A percentile compares a stretch with the other conserved stretches of the same genome.
These are phyloP conservation scores for Hypoxylon sp. DNA, from an alignment of 2,329 filamentous ascomycete genomes.

Conservation along the genomic window DNA sequence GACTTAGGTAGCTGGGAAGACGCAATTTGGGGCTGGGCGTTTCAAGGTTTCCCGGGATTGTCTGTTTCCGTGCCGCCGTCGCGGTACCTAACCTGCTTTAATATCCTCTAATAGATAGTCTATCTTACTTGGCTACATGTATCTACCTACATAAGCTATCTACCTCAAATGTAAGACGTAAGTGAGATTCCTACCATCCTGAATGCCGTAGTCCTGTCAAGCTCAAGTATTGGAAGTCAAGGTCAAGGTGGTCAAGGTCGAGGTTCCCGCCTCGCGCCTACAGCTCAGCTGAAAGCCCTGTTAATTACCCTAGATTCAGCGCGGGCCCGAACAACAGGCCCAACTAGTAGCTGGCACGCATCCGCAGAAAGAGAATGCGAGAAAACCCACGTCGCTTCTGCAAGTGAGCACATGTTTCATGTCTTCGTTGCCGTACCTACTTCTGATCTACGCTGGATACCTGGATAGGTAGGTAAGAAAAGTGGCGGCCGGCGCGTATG, in stretches of 20 bases:
- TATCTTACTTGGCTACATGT: neutral
- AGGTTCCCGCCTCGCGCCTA: slow-evolving; percentile 14
- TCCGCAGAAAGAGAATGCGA: neutral
- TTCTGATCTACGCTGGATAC: neutral
- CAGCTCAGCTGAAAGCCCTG: slow-evolving; percentile 17
- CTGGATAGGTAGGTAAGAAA: neutral
- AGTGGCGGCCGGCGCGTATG: slow-evolving; percentile 32
- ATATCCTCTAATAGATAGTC: neutral
- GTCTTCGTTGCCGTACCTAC: slow-evolving; percentile 11
- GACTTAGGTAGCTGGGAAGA: no score
- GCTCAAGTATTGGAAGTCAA: neutral
- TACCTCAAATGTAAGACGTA: neutral
- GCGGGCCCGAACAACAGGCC: neutral
- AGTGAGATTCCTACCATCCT: slow-evolving; percentile 6
- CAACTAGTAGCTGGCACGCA: neutral
- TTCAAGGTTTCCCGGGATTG: slow-evolving; percentile 1
- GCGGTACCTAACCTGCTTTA: neutral
- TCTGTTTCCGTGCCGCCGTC: neutral
- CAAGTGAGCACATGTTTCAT: slow-evolving; percentile 24
- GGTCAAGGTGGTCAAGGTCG: neutral
- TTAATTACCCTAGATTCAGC: neutral
- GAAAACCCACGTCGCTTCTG: neutral
- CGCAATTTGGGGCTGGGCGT: neutral
- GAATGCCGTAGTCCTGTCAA: slow-evolving; percentile 1
- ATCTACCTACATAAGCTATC: neutral